Percentiles rank a stretch among this genome's conserved stretches.
Conservation (phyloP, 2,329 filamentous ascomycete species). For the Microcyclospora pomicola region DNA sequence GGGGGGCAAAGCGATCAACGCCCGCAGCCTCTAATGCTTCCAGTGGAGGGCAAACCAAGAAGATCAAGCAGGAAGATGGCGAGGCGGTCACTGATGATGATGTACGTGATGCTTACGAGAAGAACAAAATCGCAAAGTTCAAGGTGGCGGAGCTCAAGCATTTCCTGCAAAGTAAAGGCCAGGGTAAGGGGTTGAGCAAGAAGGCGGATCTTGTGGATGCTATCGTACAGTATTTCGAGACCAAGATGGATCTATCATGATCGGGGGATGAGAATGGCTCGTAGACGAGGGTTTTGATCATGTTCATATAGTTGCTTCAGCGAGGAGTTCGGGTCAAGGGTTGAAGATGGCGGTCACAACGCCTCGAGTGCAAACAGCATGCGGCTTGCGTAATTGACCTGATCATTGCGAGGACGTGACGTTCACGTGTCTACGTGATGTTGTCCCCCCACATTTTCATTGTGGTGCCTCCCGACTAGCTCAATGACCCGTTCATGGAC, state of each 20-base stretch:
- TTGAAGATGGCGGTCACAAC: too few species aligned
- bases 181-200: constrained; percentile 14
- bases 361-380: too few species aligned
- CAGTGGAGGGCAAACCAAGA: constrained; percentile 25
- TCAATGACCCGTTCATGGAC: too few species aligned
- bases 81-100: constrained; percentile 28
- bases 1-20: constrained; percentile 31
- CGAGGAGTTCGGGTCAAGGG: too few species aligned
- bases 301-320: too few species aligned
- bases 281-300: too few species aligned
- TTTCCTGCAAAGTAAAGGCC: constrained; percentile 18
- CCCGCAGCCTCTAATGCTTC: constrained; percentile 14
- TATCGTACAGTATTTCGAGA: constrained; percentile 24
- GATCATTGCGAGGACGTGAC: too few species aligned
- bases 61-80: constrained; percentile 27
- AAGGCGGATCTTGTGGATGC: constrained; percentile 23
- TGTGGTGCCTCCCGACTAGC: too few species aligned
- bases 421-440: too few species aligned
- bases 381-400: too few species aligned
- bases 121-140: constrained; percentile 29
- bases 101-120: constrained; percentile 31
- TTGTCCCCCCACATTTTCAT: too few species aligned
- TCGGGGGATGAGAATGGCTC: too few species aligned
- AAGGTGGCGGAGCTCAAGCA: constrained; percentile 21
- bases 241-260: constrained; percentile 17